These are phyloP conservation scores for Penicillium goetzii DNA, from an alignment of 495 filamentous ascomycete genomes.

Conservation along the genomic window DNA sequence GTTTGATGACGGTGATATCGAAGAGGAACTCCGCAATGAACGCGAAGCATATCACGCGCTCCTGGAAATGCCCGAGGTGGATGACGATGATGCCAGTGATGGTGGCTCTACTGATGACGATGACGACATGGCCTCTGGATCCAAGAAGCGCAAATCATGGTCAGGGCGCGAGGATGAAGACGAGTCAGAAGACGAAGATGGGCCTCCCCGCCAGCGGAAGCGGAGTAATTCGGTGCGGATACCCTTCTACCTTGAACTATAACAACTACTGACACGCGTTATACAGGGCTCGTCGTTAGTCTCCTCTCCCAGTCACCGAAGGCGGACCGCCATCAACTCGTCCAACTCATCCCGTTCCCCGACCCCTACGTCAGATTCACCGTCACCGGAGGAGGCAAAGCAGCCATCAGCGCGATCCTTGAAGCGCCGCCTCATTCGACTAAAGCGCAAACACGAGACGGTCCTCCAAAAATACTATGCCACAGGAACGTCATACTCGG, in stretches of 20 bases:
- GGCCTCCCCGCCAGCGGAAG: constrained; percentile 74
- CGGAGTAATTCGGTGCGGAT: constrained; percentile 81
- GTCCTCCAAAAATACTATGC: constrained; percentile 80
- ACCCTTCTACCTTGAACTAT: neutral
- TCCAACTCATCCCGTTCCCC: constrained; percentile 52
- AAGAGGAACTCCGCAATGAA: constrained; percentile 77
- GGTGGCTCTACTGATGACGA: constrained; percentile 48
- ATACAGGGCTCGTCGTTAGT: constrained; percentile 62
- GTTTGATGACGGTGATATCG: constrained; percentile 95
- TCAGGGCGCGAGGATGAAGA: constrained; percentile 71
- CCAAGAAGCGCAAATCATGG: constrained; percentile 83
- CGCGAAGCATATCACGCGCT: constrained; percentile 80
- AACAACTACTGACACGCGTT: constrained; percentile 30
- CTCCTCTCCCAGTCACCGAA: constrained; percentile 52
- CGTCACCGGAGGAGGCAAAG: constrained; percentile 61
- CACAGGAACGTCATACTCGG: constrained; percentile 86
- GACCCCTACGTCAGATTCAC: constrained; percentile 53
- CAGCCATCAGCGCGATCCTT: constrained; percentile 68
- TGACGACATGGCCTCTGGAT: constrained; percentile 40
- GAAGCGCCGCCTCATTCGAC: constrained; percentile 69
- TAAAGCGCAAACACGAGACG: constrained; percentile 75
- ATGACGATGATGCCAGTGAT: constrained; percentile 62
- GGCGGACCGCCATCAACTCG: constrained; percentile 40
- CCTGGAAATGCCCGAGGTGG: constrained; percentile 86
- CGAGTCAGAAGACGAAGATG: constrained; percentile 69